Conservation (phyloP, 768 basidiomycete species). For the Podaxis pistillaris region DNA sequence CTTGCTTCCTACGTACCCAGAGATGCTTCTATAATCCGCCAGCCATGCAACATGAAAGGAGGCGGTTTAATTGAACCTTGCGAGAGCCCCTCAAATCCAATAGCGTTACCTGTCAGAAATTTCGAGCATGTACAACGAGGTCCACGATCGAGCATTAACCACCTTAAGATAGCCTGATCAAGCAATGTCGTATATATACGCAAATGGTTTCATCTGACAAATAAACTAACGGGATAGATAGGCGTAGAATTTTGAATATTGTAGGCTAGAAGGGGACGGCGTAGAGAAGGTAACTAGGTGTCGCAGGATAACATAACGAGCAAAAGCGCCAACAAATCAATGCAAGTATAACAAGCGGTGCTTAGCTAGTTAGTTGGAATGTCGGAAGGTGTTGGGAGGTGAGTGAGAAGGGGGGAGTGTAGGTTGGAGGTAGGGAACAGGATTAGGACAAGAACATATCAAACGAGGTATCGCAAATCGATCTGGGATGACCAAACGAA, state of each 20-base stretch:
- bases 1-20: too few relatives aligned
- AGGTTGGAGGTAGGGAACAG: background rate
- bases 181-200: background rate
- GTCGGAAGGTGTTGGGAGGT: background rate
- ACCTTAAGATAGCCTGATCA: too few relatives aligned
- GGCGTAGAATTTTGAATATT: background rate
- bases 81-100: too few relatives aligned
- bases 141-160: too few relatives aligned
- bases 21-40: too few relatives aligned
- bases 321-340: background rate
- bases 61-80: too few relatives aligned
- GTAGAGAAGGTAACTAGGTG: background rate
- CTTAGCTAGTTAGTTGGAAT: background rate
- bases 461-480: constrained; percentile 13
- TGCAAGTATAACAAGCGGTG: background rate
- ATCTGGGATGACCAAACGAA: background rate
- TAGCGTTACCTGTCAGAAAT: too few relatives aligned
- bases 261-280: background rate
- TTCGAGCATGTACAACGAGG: too few relatives aligned
- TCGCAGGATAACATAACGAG: constrained; percentile 2
- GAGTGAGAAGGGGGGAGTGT: background rate
- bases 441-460: background rate
- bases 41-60: too few relatives aligned
- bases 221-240: background rate
- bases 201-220: background rate